Percentiles rank a stretch among this genome's conserved stretches.
These are phyloP conservation scores for Saccharomycopsis microspora DNA, from an alignment of 805 yeast genomes.

Conservation along the genomic window DNA sequence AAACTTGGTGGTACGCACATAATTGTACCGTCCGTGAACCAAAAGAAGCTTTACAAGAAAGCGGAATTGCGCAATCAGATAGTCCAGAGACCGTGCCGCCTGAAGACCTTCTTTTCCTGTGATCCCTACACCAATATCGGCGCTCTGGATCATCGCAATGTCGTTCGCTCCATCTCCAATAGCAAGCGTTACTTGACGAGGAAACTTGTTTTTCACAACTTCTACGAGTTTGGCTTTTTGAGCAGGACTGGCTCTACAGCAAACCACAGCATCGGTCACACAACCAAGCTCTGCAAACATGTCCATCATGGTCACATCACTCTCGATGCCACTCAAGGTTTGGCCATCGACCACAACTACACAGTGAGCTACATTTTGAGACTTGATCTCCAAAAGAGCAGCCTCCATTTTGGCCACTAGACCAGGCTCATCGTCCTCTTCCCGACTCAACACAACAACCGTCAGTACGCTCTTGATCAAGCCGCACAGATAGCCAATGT, in stretches of 20 bases:
- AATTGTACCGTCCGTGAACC: conserved; percentile 95
- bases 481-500: conserved; percentile 90
- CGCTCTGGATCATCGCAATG: conserved; percentile 98
- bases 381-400: conserved; percentile 59
- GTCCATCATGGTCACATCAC: conserved; percentile 59
- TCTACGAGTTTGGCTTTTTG: conserved; percentile 89
- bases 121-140: conserved; percentile 95
- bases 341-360: conserved; percentile 95
- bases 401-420: conserved; percentile 44
- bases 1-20: conserved; percentile 83
- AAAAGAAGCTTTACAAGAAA: conserved; percentile 69
- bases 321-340: conserved; percentile 63
- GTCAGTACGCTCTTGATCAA: conserved; percentile 89
- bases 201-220: conserved; percentile 61
- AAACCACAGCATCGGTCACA: conserved; percentile 79
- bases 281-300: conserved; percentile 79
- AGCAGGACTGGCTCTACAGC: conserved; percentile 95
- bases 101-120: conserved; percentile 96
- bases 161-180: conserved; percentile 99
- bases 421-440: conserved; percentile 50
- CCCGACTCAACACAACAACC: conserved; percentile 52
- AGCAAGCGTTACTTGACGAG: conserved; percentile 73
- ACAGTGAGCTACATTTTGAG: conserved; percentile 79
- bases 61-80: conserved; percentile 89
- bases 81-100: conserved; percentile 92